A percentile compares a stretch with the other conserved stretches of the same genome.
phyloP scores from a whole-genome alignment of 2,329 filamentous ascomycete genomes.

The Botrytis fabae region DNA sequence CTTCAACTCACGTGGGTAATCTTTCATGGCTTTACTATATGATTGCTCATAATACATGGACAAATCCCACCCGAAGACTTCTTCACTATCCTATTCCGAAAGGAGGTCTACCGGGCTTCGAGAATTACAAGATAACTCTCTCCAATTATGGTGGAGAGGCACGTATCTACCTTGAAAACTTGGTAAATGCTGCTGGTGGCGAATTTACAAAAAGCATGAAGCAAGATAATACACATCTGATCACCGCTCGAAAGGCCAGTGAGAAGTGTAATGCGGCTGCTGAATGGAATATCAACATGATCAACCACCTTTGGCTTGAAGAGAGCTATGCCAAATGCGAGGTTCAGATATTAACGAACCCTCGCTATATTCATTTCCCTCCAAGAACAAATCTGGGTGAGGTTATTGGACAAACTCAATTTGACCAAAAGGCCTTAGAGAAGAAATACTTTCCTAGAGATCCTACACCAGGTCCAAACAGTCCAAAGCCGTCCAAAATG shows the following conservation, averaged over 20 bases:
- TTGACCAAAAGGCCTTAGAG: slow-evolving; percentile 64
- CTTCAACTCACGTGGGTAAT: slow-evolving; percentile 82
- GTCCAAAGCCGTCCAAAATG: slow-evolving; percentile 49
- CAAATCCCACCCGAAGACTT: slow-evolving; percentile 76
- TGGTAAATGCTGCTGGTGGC: slow-evolving; percentile 80
- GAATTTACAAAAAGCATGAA: slow-evolving; percentile 95
- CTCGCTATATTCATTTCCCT: slow-evolving; percentile 84
- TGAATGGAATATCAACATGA: slow-evolving; percentile 86
- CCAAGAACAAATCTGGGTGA: slow-evolving; percentile 87
- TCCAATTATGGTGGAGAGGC: slow-evolving; percentile 98
- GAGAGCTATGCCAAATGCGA: slow-evolving; percentile 93
- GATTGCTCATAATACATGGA: slow-evolving; percentile 87
- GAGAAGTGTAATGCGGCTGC: slow-evolving; percentile 91
- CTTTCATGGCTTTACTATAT: slow-evolving; percentile 92
- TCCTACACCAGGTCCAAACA: slow-evolving; percentile 47
- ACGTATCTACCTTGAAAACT: slow-evolving; percentile 87
- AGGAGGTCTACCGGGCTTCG: slow-evolving; percentile 76
- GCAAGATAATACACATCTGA: slow-evolving; percentile 90
- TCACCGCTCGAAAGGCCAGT: slow-evolving; percentile 84
- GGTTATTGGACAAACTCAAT: slow-evolving; percentile 83
- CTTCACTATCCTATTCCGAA: slow-evolving; percentile 87
- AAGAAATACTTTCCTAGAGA: slow-evolving; percentile 61
- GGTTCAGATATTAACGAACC: slow-evolving; percentile 68
- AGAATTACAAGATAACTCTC: slow-evolving; percentile 75
- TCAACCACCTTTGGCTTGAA: slow-evolving; percentile 97